Percentiles rank a stretch among this genome's conserved stretches.
phyloP scores from a whole-genome alignment of 108 stramenopile genomes.

The Parietichytrium sp. region DNA sequence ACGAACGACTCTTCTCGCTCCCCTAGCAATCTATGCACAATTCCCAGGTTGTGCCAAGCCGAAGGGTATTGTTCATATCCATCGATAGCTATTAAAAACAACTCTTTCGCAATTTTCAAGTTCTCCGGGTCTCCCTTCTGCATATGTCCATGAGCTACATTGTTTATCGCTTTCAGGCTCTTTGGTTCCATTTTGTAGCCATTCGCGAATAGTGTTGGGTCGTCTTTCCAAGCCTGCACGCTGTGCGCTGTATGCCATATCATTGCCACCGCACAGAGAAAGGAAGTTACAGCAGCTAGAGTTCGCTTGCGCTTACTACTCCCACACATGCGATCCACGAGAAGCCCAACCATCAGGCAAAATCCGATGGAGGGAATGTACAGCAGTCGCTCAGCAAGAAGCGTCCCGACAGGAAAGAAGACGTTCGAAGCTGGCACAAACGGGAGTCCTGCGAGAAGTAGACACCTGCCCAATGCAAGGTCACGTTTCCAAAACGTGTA shows the following conservation, averaged over 20 bases:
- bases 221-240: slow-evolving; percentile 38
- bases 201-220: slow-evolving; percentile 22
- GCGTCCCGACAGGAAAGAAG: slow-evolving; percentile 7
- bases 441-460: background rate
- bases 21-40: background rate
- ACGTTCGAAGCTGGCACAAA: slow-evolving; percentile 45
- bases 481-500: background rate
- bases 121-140: background rate
- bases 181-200: background rate
- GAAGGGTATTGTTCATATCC: background rate
- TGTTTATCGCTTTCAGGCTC: slow-evolving; percentile 25
- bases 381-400: slow-evolving; percentile 41
- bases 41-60: slow-evolving; percentile 22
- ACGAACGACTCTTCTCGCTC: background rate
- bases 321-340: background rate
- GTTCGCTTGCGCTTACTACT: background rate
- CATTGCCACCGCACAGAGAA: background rate
- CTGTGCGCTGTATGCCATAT: background rate
- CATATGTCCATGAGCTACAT: slow-evolving; percentile 9
- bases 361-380: slow-evolving; percentile 44
- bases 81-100: background rate
- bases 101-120: background rate
- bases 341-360: background rate
- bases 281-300: background rate
- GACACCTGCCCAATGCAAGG: background rate